Evolutionary conservation across 108 stramenopile genomes (phyloP).

Genomic region (Parmales sp.): DNA sequence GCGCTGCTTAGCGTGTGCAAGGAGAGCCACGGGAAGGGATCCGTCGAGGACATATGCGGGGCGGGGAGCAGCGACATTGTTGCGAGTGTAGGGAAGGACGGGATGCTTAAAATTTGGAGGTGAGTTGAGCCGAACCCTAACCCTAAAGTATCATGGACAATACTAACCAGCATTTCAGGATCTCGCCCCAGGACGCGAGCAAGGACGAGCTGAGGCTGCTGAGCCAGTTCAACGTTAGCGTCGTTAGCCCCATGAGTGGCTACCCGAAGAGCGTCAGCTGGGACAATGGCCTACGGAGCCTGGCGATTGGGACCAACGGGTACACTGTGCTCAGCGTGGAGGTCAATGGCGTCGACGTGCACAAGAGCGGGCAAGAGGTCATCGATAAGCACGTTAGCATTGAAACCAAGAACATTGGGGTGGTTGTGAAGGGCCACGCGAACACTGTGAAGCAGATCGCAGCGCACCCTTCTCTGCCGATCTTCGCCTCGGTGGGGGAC

Average conservation of each 20-base stretch:
- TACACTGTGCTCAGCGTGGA: conserved; percentile 9
- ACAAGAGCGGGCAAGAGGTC: neutral
- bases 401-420: neutral
- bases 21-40: neutral
- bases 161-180: no score
- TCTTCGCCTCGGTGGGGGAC: conserved; percentile 23
- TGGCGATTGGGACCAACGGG: conserved; percentile 22
- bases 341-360: neutral
- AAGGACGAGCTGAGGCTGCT: conserved; percentile 16
- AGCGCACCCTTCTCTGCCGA: conserved; percentile 10
- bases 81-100: conserved; percentile 20
- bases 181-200: conserved; percentile 8
- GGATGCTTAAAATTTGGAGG: conserved; percentile 17
- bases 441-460: conserved; percentile 10
- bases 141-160: no score
- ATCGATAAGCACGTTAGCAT: no score
- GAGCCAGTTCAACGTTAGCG: conserved; percentile 2
- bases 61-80: neutral
- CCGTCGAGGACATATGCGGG: neutral
- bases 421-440: conserved; percentile 5
- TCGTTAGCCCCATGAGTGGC: conserved; percentile 16
- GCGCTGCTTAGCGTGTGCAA: neutral
- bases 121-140: no score
- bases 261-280: conserved; percentile 18
- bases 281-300: conserved; percentile 12